Base-by-base conservation (phyloP, 1,284 basidiomycete species). In the Neotropicomus parvogracilis region DNA sequence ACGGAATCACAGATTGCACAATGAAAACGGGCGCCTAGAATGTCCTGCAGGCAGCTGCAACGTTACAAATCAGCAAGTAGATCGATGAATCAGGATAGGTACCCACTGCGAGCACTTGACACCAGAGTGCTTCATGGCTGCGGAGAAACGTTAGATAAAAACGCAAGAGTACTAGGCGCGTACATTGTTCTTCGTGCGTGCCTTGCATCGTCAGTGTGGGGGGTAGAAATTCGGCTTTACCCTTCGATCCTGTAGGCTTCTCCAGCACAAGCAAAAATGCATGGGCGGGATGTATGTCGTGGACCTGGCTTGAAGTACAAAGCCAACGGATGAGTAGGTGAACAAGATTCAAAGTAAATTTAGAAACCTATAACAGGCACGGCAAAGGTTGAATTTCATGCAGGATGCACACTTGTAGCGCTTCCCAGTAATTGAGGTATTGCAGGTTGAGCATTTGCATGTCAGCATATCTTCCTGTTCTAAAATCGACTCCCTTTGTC, bases 11-110 rank as follows among this genome's bases (percentile, higher is more conserved):
- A 95, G n/a, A 90, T 83, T 8, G 88, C 88, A 57, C 92, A 95
- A 60, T 92, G 92, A 68, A 92, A 95, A 7, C 89, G 79, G 14
- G 91, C 89, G 14, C 92, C 91, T 20, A 94, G 79, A 52, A 95
- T 94, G 54, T 91, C 90, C 58, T 85, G 82, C 54, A 89, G 72
- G 63, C 92, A 95, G 62, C 91, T 95, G 60, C 10, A 49, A n/a
- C 6, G 33, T 44, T 10, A 7, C 28, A 26, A 27, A 33, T 54
- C 17, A 40, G 43, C 27, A 31, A 20, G 19, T 7, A 36, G 3
- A 40, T 48, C 28, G 26, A 34, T 41, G 21, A 6, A 20, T 36
- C 13, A 49, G 50, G 29, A 35, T 24, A 29, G 29, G 14, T 4
- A 76, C 90, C 59, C 69, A 94, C 91, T 95, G 84, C 46, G 79